Evolutionary conservation across 73 alveolate genomes (phyloP).

Genomic region (Symbiodinium natans): DNA sequence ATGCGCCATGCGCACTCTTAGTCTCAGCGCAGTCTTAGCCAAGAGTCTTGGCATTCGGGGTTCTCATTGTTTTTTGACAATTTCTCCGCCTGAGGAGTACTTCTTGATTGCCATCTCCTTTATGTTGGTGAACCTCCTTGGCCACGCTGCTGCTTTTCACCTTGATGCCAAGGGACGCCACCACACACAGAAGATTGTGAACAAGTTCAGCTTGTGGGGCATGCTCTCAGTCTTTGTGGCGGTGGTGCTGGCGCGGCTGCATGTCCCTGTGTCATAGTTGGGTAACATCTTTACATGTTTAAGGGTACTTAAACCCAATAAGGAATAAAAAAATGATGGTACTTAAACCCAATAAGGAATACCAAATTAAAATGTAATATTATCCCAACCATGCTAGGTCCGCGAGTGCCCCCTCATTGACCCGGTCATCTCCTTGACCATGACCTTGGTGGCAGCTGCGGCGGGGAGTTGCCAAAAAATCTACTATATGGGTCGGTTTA

Average conservation of each 20-base stretch:
- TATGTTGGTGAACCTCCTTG: slow-evolving; percentile 47
- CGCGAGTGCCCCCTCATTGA: slow-evolving; percentile 42
- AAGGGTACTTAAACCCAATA: too few species aligned
- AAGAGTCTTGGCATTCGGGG: background rate
- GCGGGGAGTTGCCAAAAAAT: background rate
- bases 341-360: too few species aligned
- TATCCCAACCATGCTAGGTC: too few species aligned
- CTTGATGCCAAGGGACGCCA: slow-evolving; percentile 64
- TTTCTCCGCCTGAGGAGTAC: slow-evolving; percentile 3
- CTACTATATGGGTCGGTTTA: too few species aligned
- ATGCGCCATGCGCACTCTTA: background rate
- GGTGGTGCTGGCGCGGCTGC: slow-evolving; percentile 43
- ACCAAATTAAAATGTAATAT: too few species aligned
- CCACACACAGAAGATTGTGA: slow-evolving; percentile 81
- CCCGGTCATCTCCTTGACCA: slow-evolving; percentile 1
- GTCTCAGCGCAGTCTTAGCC: background rate
- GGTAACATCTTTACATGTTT: too few species aligned
- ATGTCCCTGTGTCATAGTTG: too few species aligned
- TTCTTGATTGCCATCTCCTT: slow-evolving; percentile 62
- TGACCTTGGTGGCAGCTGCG: background rate
- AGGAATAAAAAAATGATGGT: too few species aligned
- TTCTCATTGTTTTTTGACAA: too few species aligned
- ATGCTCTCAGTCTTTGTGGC: slow-evolving; percentile 17
- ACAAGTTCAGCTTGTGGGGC: slow-evolving; percentile 81
- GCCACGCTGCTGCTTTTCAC: slow-evolving; percentile 84